A percentile compares a stretch with the other conserved stretches of the same genome.
phyloP scores from a whole-genome alignment of 148 eudicot species.

The Camellia granthamiana region DNA sequence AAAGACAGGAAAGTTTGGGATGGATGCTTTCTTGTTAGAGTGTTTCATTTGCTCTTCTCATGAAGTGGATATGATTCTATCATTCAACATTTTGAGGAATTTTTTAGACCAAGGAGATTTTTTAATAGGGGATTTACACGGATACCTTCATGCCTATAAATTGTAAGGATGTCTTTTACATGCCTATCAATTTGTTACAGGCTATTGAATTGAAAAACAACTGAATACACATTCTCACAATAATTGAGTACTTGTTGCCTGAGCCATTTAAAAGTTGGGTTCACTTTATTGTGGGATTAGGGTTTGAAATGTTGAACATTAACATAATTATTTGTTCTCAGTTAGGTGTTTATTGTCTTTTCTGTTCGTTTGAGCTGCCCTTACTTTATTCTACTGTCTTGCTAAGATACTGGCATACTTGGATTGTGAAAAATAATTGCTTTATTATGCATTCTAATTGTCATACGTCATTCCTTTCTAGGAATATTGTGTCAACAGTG shows the following conservation, averaged over 20 bases:
- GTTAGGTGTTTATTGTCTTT: neutral
- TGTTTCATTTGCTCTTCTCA: neutral
- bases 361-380: neutral
- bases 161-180: neutral
- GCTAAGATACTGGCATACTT: neutral
- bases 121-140: no score
- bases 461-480: constrained; percentile 11
- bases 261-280: neutral
- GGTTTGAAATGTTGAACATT: no score
- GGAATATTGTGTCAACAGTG: constrained; percentile 42
- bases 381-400: neutral
- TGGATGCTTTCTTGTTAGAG: neutral
- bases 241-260: neutral
- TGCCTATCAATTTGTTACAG: neutral
- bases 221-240: neutral
- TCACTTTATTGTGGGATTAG: neutral
- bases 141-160: neutral
- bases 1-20: neutral
- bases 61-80: no score
- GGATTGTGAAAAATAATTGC: neutral
- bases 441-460: neutral
- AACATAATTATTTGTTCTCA: neutral
- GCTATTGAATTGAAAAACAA: neutral
- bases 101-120: no score
- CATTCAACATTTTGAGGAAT: no score